Evolutionary conservation across 768 basidiomycete species (phyloP).

Genomic region (Hygrophoropsis aurantiaca): DNA sequence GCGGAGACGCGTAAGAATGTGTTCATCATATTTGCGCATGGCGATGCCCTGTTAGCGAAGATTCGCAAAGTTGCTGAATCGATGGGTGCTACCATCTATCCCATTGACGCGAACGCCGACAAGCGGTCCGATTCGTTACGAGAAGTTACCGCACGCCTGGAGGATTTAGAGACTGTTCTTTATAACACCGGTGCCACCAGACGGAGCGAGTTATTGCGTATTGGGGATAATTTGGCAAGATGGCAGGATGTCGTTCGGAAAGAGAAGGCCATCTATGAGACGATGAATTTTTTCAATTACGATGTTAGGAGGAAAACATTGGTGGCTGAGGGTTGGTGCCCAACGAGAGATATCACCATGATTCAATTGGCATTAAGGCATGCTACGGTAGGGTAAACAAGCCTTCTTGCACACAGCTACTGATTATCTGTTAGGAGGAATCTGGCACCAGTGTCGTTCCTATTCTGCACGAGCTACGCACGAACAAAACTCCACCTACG

Average conservation of each 20-base stretch:
- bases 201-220: conserved; percentile 75
- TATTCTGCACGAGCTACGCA: conserved; percentile 86
- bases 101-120: conserved; percentile 92
- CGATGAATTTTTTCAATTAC: conserved; percentile 93
- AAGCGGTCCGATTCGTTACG: conserved; percentile 88
- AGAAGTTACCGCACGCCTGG: conserved; percentile 84
- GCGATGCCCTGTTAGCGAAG: conserved; percentile 87
- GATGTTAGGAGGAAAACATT: conserved; percentile 92
- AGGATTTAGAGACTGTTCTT: conserved; percentile 86
- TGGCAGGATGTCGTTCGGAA: conserved; percentile 95
- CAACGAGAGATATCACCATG: conserved; percentile 82
- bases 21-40: conserved; percentile 99
- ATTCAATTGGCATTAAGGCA: conserved; percentile 88
- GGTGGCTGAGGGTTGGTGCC: conserved; percentile 97
- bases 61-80: conserved; percentile 98
- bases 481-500: conserved; percentile 91
- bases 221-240: conserved; percentile 81
- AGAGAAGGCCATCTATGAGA: conserved; percentile 96
- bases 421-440: conserved; percentile 55
- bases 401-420: neutral
- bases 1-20: conserved; percentile 93
- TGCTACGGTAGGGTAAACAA: conserved; percentile 61
- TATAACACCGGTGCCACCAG: conserved; percentile 88
- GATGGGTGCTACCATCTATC: conserved; percentile 97
- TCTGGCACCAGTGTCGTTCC: conserved; percentile 92